Evolutionary conservation across 129 eudicot genomes (phyloP), one percentile per base, ranked within the genome.

Genomic region (Centaurea solstitialis): DNA sequence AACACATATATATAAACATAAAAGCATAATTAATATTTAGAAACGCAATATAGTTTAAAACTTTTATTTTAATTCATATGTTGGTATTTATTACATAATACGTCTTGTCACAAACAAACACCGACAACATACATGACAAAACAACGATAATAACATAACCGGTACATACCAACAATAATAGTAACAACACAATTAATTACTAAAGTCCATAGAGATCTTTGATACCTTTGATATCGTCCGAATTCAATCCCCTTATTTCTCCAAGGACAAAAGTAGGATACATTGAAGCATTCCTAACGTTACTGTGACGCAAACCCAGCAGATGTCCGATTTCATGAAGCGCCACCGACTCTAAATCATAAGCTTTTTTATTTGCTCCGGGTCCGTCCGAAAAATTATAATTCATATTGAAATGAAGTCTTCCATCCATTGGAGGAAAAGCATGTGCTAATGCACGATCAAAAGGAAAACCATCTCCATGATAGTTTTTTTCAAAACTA

Each of bases 321-420:
- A 71, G 33, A 37, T 71, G 59, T 9, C 75, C 75, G 20, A 71
- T 71, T 71, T 71, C 75, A 20, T 71, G 75, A 6, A 71, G 1
- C 6, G 75, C 53, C 17, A 39, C 50, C 10, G 75, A 4, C 26
- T 71, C 57, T 5, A 38, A n/a, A 37, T 38, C 75, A 6, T 2
- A 2, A n/a, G 21, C 33, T 3, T 37, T 20, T 8, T 5, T 17
- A 3, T 7, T n/a, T 0, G 75, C n/a, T 39, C 61, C 18, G 15
- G 61, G 64, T 15, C 57, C 75, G 5, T 17, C 59, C 0, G 57
- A 18, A 13, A 13, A 71, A 71, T 0, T 7, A 1, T 37, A 15
- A 38, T 71, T 28, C 9, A 8, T 15, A 38, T 71, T 26, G 17
- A 7, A 71, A 37, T 71, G 57, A 9, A 71, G 7, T 8, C 53